Evolutionary conservation across 129 eudicot genomes (phyloP), one percentile per base, ranked within the genome.

Genomic region (Smallanthus sonchifolius): DNA sequence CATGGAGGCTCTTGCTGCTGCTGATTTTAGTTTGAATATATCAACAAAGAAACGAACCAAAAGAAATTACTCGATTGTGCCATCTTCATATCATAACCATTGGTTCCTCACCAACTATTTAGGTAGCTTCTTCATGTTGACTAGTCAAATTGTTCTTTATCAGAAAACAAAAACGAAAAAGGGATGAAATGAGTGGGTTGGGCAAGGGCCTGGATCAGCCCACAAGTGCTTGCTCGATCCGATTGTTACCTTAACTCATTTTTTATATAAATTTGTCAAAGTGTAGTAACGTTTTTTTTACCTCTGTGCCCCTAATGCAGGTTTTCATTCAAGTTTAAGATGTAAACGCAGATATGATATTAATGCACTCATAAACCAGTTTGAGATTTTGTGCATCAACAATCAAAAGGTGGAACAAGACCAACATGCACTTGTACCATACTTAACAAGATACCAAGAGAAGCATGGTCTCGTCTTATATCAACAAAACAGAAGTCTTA

Each of bases 391-490:
- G 45, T 77, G 81, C 57, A 67, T 91, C 73, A 83, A 88, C 40
- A 16, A 73, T 54, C 51, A n/a, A 52, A 45, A 4, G 37, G 77
- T 68, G 65, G 83, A 69, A 56, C 43, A 42, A 34, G 79, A 77
- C 43, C 75, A 66, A 38, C 80, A 64, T 52, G 87, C 88, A 70
- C 79, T 84, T 62, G 78, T 85, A 14, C 79, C 76, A 4, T 79
- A 74, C 56, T 76, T 61, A 44, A 77, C 40, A 8, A 67, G 72
- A 60, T 79, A 83, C 66, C 86, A 64, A 39, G 89, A 87, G 65
- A 89, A 85, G 57, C 75, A 75, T 28, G 87, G 94, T 48, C 80
- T 95, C 24, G 94, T 95, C 70, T 80, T 85, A 65, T 95, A 84
- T 80, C 76, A 75, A 47, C 71, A 56, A 60, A 76, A 84, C 45